A percentile compares a stretch with the other conserved stretches of the same genome.
phyloP scores from a whole-genome alignment of 352 stramenopile genomes.

The Phytophthora fragariae region DNA sequence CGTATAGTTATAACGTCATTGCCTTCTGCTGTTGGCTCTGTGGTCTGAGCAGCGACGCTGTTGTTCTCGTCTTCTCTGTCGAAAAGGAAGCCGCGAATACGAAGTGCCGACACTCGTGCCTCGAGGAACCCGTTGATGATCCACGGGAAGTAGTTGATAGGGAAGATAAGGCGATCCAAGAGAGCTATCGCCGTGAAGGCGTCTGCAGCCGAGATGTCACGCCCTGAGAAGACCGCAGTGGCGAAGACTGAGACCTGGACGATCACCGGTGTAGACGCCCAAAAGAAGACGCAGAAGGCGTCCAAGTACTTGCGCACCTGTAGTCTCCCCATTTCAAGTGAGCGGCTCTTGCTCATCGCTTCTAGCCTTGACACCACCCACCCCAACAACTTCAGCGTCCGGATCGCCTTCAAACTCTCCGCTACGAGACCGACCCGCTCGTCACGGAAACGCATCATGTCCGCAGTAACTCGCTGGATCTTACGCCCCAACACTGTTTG shows the following conservation, averaged over 20 bases:
- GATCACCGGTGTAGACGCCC: conserved; percentile 88
- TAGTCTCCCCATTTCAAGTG: conserved; percentile 76
- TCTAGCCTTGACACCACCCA: conserved; percentile 63
- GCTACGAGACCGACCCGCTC: conserved; percentile 71
- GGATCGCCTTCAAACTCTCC: conserved; percentile 77
- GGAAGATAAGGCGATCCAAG: conserved; percentile 89
- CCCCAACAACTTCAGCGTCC: conserved; percentile 80
- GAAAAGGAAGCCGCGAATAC: conserved; percentile 83
- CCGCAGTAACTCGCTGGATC: conserved; percentile 75
- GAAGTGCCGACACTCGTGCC: conserved; percentile 79
- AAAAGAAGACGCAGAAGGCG: conserved; percentile 92
- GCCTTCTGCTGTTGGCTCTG: not conserved
- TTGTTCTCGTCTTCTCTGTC: conserved; percentile 11
- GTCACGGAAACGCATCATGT: conserved; percentile 87
- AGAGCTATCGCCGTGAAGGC: conserved; percentile 89
- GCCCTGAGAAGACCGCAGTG: conserved; percentile 71
- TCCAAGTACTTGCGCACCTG: conserved; percentile 89
- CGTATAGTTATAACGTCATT: conserved; percentile 29
- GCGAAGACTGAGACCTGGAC: conserved; percentile 88
- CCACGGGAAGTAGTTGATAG: conserved; percentile 94
- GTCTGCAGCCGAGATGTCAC: conserved; percentile 80
- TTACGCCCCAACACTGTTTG: conserved; percentile 81
- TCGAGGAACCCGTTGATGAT: conserved; percentile 92
- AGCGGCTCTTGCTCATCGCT: conserved; percentile 58
- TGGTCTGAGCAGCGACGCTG: too few relatives aligned